A percentile compares a stretch with the other conserved stretches of the same genome.
These are phyloP conservation scores for Thermochaetoides dissita DNA, from an alignment of 2,329 filamentous ascomycete species.

Conservation along the genomic window DNA sequence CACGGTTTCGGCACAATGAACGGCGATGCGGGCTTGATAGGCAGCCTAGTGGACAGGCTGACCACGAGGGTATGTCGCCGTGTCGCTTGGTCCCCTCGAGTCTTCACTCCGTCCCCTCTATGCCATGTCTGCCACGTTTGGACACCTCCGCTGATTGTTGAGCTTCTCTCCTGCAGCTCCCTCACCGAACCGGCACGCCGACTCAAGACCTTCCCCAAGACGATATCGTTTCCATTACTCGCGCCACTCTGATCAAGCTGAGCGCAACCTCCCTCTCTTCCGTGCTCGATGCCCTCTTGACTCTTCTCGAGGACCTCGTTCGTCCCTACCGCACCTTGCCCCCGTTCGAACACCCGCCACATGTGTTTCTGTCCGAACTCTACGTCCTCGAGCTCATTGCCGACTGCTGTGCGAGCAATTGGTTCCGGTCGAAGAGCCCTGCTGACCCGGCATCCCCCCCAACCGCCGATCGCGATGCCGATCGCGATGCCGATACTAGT, in stretches of 20 bases:
- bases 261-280: conserved; percentile 38
- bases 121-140: not conserved
- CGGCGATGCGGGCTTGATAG: conserved; percentile 44
- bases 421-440: conserved; percentile 25
- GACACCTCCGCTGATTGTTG: conserved; percentile 5
- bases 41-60: conserved; percentile 48
- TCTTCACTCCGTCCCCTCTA: not conserved
- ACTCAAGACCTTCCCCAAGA: conserved; percentile 44
- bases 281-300: conserved; percentile 43
- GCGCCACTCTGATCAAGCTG: conserved; percentile 46
- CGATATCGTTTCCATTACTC: conserved; percentile 46
- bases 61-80: conserved; percentile 39
- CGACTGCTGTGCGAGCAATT: conserved; percentile 51
- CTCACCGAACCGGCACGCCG: conserved; percentile 46
- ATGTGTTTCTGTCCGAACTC: conserved; percentile 49
- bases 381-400: conserved; percentile 50
- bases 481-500: not conserved
- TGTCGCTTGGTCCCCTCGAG: not conserved
- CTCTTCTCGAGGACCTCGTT: conserved; percentile 43
- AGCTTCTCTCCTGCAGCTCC: conserved; percentile 31
- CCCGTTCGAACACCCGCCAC: conserved; percentile 35
- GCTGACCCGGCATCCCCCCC: conserved; percentile 1
- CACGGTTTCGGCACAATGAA: conserved; percentile 31
- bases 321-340: conserved; percentile 36
- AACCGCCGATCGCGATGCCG: not conserved